Evolutionary conservation across 257 asterid genomes (phyloP).

Genomic region (Schizonepeta tenuifolia): DNA sequence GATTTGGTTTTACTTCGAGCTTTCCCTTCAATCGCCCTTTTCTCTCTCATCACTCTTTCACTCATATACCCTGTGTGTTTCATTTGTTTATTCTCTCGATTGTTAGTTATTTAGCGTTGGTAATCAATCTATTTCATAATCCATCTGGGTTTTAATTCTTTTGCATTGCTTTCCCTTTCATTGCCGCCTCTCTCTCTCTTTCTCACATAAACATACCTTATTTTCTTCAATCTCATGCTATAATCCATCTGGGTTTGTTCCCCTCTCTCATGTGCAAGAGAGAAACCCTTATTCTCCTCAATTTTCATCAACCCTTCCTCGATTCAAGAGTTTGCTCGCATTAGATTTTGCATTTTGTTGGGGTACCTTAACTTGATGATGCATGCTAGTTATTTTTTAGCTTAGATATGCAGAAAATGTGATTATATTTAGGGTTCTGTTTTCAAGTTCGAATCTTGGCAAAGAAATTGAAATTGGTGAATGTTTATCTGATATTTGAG

Average conservation of each 20-base stretch:
- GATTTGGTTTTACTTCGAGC: too few species aligned
- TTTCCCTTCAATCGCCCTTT: background rate
- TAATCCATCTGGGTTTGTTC: slow-evolving; percentile 34
- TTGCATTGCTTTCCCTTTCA: slow-evolving; percentile 15
- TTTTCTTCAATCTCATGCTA: slow-evolving; percentile 18
- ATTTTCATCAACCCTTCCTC: background rate
- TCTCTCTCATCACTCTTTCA: slow-evolving; percentile 26
- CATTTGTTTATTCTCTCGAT: background rate
- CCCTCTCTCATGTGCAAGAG: background rate
- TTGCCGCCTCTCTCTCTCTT: slow-evolving; percentile 31
- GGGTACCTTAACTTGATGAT: slow-evolving; percentile 18
- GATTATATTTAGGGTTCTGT: slow-evolving; percentile 7
- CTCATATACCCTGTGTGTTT: background rate
- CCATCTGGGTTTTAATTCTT: slow-evolving; percentile 37
- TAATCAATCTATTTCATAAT: slow-evolving; percentile 18
- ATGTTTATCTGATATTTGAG: slow-evolving; percentile 28
- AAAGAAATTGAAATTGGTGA: slow-evolving; percentile 28
- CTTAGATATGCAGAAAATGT: slow-evolving; percentile 12
- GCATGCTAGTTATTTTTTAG: slow-evolving; percentile 25
- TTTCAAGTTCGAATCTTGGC: slow-evolving; percentile 31
- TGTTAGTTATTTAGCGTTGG: slow-evolving; percentile 24
- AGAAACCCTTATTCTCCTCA: slow-evolving; percentile 17
- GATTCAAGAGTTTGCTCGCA: slow-evolving; percentile 28
- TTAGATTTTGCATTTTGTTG: slow-evolving; percentile 22
- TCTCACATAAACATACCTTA: slow-evolving; percentile 1